These are phyloP conservation scores for Leishmania major DNA, from an alignment of 208 protist species.

Conservation along the genomic window DNA sequence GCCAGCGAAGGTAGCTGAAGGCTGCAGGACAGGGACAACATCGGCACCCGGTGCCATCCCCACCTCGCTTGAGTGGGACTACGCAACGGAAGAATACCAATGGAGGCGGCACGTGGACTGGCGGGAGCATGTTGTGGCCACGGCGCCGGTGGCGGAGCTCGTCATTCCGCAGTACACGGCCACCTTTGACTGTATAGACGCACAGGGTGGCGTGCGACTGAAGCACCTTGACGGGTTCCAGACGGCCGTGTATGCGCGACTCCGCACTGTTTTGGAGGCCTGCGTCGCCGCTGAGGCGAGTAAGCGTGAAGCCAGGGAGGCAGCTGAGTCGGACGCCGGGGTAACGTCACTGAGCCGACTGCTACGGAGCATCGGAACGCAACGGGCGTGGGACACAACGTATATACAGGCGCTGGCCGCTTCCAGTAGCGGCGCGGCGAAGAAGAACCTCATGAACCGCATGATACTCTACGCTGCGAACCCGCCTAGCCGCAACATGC, in stretches of 20 bases:
- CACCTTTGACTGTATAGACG: constrained; percentile 52
- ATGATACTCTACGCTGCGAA: constrained; percentile 75
- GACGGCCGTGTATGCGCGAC: constrained; percentile 55
- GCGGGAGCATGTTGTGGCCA: constrained; percentile 37
- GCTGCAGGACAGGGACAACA: background rate
- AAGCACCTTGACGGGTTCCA: constrained; percentile 64
- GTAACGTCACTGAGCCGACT: constrained; percentile 4
- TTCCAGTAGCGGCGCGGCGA: constrained; percentile 14
- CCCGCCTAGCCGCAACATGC: constrained; percentile 75
- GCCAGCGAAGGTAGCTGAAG: background rate
- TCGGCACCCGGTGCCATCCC: background rate
- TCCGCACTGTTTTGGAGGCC: constrained; percentile 41
- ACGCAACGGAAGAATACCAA: constrained; percentile 52
- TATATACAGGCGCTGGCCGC: constrained; percentile 26
- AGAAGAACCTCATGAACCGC: constrained; percentile 70
- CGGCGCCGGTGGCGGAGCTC: constrained; percentile 46
- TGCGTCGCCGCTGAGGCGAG: constrained; percentile 23
- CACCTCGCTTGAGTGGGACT: constrained; percentile 32
- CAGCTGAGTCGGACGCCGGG: constrained; percentile 2
- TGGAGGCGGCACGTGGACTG: constrained; percentile 69
- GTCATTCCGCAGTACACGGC: constrained; percentile 67
- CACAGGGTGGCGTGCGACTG: constrained; percentile 54
- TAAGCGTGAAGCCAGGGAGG: background rate
- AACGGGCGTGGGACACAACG: constrained; percentile 18
- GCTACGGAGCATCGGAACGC: constrained; percentile 7